Evolutionary conservation across 1,139 yeast species (phyloP).

Genomic region (Taphrina confusa): DNA sequence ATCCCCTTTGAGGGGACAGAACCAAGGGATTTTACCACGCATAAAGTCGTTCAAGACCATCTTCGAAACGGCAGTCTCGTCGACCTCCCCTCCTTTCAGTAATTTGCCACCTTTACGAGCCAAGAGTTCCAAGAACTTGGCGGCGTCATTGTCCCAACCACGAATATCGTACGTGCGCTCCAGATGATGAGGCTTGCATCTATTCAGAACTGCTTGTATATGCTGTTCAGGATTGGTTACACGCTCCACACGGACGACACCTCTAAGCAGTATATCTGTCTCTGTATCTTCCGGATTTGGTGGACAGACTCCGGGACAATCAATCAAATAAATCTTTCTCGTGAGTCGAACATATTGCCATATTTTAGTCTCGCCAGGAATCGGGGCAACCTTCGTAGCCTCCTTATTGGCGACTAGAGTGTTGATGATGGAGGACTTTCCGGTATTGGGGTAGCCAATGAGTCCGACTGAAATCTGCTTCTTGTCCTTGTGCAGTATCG

Average conservation of each 20-base stretch:
- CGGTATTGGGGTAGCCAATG: conserved; percentile 96
- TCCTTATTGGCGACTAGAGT: conserved; percentile 92
- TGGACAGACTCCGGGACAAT: conserved; percentile 98
- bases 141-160: conserved; percentile 78
- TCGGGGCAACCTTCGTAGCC: conserved; percentile 87
- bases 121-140: conserved; percentile 81
- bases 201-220: conserved; percentile 79
- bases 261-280: conserved; percentile 91
- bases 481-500: conserved; percentile 85
- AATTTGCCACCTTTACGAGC: conserved; percentile 93
- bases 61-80: conserved; percentile 89
- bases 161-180: conserved; percentile 93
- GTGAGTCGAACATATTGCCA: conserved; percentile 98
- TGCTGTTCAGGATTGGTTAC: conserved; percentile 94
- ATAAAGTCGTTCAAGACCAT: conserved; percentile 89
- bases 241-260: conserved; percentile 97
- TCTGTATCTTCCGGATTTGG: conserved; percentile 87
- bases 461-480: conserved; percentile 96
- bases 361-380: conserved; percentile 98
- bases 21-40: conserved; percentile 98
- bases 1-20: conserved; percentile 78
- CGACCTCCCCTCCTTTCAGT: conserved; percentile 97
- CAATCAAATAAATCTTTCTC: conserved; percentile 92
- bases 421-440: conserved; percentile 92
- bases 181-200: conserved; percentile 85